Evolutionary conservation across 2,329 filamentous ascomycete genomes (phyloP).

Genomic region (Paracamarosporium sp.): DNA sequence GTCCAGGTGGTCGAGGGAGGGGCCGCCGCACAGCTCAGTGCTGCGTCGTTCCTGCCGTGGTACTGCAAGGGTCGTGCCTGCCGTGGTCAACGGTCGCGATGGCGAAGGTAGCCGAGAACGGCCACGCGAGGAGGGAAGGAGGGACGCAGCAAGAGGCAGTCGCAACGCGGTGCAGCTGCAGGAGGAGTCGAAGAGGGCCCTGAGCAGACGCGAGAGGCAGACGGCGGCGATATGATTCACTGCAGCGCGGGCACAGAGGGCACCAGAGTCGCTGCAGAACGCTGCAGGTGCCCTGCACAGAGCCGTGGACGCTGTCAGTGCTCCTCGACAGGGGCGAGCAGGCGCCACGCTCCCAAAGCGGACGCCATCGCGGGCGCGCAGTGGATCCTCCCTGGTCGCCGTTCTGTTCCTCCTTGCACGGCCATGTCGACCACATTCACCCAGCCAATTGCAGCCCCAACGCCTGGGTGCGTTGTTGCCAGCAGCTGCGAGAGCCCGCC

Average conservation of each 20-base stretch:
- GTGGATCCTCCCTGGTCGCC: constrained; percentile 9
- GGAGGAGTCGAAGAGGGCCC: background rate
- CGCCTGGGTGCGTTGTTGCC: constrained; percentile 13
- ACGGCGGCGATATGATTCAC: background rate
- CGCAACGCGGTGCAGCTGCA: background rate
- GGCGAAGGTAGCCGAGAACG: constrained; percentile 12
- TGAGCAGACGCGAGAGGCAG: background rate
- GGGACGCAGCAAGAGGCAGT: constrained; percentile 6
- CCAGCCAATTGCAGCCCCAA: constrained; percentile 18
- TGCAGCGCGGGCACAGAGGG: background rate
- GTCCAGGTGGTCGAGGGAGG: constrained; percentile 14
- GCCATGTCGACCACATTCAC: constrained; percentile 24
- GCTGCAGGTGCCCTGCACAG: constrained; percentile 4
- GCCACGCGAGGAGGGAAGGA: constrained; percentile 32
- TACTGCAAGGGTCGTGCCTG: constrained; percentile 42
- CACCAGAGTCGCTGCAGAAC: background rate
- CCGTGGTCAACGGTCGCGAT: constrained; percentile 34
- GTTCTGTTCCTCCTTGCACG: constrained; percentile 27
- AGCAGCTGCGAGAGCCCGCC: too few species aligned
- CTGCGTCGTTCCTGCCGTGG: constrained; percentile 4
- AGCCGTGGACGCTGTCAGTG: constrained; percentile 20
- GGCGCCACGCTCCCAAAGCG: constrained; percentile 16
- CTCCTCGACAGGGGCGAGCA: constrained; percentile 7
- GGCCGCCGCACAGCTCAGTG: constrained; percentile 17
- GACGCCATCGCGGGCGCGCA: constrained; percentile 14